These are phyloP conservation scores for Zygosaccharomyces pseudorouxii DNA, from an alignment of 805 yeast genomes.

Conservation along the genomic window DNA sequence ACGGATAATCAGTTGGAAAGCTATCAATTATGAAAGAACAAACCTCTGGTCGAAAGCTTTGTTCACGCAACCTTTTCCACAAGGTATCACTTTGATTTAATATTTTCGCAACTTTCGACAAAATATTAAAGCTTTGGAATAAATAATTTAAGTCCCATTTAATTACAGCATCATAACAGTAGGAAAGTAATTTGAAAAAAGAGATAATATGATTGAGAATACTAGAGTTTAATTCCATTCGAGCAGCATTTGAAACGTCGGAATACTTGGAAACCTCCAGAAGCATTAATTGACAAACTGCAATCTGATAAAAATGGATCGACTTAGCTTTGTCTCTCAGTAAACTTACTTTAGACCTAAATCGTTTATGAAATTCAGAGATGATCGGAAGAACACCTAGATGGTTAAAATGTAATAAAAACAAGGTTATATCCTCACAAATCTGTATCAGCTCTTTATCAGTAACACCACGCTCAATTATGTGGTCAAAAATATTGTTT, in stretches of 20 bases:
- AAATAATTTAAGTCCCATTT: conserved; percentile 10
- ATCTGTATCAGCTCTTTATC: conserved; percentile 25
- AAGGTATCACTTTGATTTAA: conserved; percentile 11
- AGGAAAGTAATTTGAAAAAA: conserved; percentile 27
- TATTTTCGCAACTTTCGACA: conserved; percentile 16
- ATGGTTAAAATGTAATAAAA: conserved; percentile 21
- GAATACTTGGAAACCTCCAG: conserved; percentile 26
- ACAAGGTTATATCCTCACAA: conserved; percentile 16
- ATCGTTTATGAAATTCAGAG: conserved; percentile 25
- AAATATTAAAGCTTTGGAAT: conserved; percentile 19
- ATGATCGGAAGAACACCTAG: conserved; percentile 19
- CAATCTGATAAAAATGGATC: conserved; percentile 31
- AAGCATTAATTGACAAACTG: conserved; percentile 29
- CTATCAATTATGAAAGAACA: conserved; percentile 15
- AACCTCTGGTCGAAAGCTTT: conserved; percentile 17
- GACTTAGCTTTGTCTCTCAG: conserved; percentile 28
- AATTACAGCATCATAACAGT: conserved; percentile 11
- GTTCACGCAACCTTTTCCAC: conserved; percentile 21
- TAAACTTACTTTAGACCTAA: conserved; percentile 24
- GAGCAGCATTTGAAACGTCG: conserved; percentile 12
- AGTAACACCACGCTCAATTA: conserved; percentile 25
- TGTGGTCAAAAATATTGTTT: conserved; percentile 17
- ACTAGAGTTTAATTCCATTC: conserved; percentile 15
- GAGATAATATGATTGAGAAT: conserved; percentile 27
- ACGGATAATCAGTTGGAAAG: conserved; percentile 18